Percentiles rank a stretch among this genome's conserved stretches.
These are phyloP conservation scores for Endogone sp. DNA, from an alignment of 192 early-diverging fungal species.

Conservation along the genomic window DNA sequence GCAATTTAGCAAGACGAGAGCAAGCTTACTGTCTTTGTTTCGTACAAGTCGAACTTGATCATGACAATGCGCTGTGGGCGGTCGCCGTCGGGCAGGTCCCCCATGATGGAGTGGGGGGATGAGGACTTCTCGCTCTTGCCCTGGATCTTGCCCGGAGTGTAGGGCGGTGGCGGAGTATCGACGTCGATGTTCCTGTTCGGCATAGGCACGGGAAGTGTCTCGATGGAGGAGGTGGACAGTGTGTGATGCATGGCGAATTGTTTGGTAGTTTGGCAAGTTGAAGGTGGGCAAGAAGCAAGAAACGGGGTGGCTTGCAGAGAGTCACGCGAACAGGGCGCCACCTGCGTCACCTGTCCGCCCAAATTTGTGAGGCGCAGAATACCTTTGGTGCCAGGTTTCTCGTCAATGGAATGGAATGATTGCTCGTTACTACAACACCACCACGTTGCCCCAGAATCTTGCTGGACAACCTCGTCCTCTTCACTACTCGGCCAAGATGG, in stretches of 20 bases:
- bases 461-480: neutral
- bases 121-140: neutral
- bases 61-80: conserved; percentile 36
- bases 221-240: neutral
- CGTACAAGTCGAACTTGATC: conserved; percentile 81
- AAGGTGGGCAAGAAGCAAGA: neutral
- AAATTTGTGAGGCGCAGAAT: too few relatives aligned
- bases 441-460: neutral
- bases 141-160: neutral
- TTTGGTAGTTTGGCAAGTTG: too few relatives aligned
- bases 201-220: neutral
- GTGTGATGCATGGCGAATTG: neutral
- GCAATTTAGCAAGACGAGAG: neutral
- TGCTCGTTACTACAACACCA: neutral
- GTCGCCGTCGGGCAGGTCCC: conserved; percentile 20
- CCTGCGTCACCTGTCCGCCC: neutral
- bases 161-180: neutral
- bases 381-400: neutral
- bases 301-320: neutral
- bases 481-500: neutral
- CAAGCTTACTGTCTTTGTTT: conserved; percentile 78
- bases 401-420: neutral
- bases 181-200: neutral
- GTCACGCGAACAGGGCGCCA: neutral
- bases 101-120: neutral